These are phyloP conservation scores for Dentipellis sp. DNA, from an alignment of 768 basidiomycete species.

Conservation along the genomic window DNA sequence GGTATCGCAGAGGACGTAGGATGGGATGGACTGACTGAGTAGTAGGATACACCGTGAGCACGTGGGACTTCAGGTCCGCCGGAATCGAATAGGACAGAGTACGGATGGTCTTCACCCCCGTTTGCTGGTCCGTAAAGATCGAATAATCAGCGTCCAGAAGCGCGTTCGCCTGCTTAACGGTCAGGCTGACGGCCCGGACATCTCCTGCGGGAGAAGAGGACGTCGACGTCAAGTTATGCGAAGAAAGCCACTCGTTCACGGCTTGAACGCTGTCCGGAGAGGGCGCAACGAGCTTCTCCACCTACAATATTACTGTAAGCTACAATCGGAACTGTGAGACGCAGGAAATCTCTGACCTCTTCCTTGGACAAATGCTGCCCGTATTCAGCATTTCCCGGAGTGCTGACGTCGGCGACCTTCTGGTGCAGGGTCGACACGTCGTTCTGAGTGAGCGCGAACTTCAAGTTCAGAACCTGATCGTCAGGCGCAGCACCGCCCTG, in stretches of 20 bases:
- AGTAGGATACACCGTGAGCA: conserved; percentile 11
- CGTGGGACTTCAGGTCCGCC: conserved; percentile 1
- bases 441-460: background rate
- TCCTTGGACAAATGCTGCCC: too few species aligned
- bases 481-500: too few species aligned
- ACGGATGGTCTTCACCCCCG: conserved; percentile 5
- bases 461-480: too few species aligned
- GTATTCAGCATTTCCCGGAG: conserved; percentile 13
- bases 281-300: conserved; percentile 1
- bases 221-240: conserved; percentile 6
- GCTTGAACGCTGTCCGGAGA: background rate
- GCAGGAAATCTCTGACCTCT: too few species aligned
- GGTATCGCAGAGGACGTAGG: background rate
- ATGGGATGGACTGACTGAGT: background rate
- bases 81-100: conserved; percentile 13
- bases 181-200: conserved; percentile 3
- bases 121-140: conserved; percentile 5
- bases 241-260: conserved; percentile 2
- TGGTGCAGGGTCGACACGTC: background rate
- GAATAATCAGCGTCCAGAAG: conserved; percentile 9
- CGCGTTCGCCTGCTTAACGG: conserved; percentile 11
- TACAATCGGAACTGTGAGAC: too few species aligned
- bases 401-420: conserved; percentile 6
- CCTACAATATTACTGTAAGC: too few species aligned
- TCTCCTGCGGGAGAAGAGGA: conserved; percentile 9